These are phyloP conservation scores for Euryodendron excelsum DNA, from an alignment of 148 eudicot species.

Conservation along the genomic window DNA sequence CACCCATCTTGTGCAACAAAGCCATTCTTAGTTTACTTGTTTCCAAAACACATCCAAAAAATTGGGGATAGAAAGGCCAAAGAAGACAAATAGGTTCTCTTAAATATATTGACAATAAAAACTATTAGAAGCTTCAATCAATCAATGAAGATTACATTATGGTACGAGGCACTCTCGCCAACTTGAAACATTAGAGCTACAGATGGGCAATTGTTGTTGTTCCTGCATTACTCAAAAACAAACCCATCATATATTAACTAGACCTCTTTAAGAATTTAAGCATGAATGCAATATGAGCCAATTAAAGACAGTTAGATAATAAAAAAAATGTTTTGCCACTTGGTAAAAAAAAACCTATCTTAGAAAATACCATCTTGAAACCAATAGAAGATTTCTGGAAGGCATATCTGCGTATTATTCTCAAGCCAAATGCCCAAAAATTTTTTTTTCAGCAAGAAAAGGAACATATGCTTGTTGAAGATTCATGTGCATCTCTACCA, in stretches of 20 bases:
- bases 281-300: too few relatives aligned
- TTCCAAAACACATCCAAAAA: background rate
- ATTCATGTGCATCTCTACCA: background rate
- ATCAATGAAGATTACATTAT: slow-evolving; percentile 50
- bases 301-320: too few relatives aligned
- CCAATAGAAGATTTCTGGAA: too few relatives aligned
- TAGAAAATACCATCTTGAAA: too few relatives aligned
- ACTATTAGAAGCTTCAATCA: background rate
- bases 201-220: slow-evolving; percentile 70
- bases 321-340: too few relatives aligned
- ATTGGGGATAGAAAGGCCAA: background rate
- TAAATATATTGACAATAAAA: too few relatives aligned
- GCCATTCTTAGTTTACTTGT: background rate
- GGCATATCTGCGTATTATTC: too few relatives aligned
- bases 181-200: slow-evolving; percentile 94
- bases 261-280: too few relatives aligned
- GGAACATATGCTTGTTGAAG: too few relatives aligned
- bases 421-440: too few relatives aligned
- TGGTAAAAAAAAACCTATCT: too few relatives aligned
- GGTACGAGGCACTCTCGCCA: slow-evolving; percentile 85
- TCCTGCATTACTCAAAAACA: slow-evolving; percentile 43
- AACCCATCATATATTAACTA: background rate
- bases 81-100: background rate
- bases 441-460: too few relatives aligned
- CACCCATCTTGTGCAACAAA: slow-evolving; percentile 74